Evolutionary conservation across 257 asterid species (phyloP).

Genomic region (Solanum chiquidenum): DNA sequence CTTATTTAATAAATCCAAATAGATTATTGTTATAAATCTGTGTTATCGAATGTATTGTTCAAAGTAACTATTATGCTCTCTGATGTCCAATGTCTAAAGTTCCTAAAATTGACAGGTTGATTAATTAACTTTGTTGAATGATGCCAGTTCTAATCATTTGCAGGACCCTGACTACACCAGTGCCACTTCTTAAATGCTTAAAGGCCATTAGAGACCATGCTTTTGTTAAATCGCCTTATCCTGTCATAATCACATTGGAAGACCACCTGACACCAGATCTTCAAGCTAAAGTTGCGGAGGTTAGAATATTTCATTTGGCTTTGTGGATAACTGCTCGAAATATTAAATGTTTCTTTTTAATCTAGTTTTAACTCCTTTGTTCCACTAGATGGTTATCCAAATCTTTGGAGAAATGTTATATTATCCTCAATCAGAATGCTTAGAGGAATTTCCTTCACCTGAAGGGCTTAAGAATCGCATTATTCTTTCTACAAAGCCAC

Average conservation of each 20-base stretch:
- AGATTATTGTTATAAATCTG: not conserved
- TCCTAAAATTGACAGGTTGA: not conserved
- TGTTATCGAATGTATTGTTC: not conserved
- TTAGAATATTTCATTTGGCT: constrained; percentile 4
- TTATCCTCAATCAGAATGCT: constrained; percentile 41
- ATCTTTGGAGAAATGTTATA: constrained; percentile 87
- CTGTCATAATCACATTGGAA: constrained; percentile 78
- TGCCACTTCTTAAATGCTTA: constrained; percentile 66
- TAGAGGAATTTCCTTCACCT: constrained; percentile 82
- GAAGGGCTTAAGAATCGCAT: constrained; percentile 57
- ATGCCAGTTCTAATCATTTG: constrained; percentile 4
- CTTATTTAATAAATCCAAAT: not conserved
- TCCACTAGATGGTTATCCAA: constrained; percentile 54
- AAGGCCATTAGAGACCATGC: constrained; percentile 72
- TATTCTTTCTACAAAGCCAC: constrained; percentile 88
- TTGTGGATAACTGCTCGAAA: not conserved
- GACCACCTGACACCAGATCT: constrained; percentile 88
- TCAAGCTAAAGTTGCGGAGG: constrained; percentile 92
- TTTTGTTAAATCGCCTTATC: constrained; percentile 69
- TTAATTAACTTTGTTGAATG: not conserved
- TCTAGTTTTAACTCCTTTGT: not conserved
- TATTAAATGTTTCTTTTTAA: not conserved
- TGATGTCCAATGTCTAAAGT: not conserved
- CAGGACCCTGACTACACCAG: constrained; percentile 88
- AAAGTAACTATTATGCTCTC: not conserved